These are phyloP conservation scores for Cinnamomum micranthum DNA, from an alignment of 164 flowering plant species.

Conservation along the genomic window DNA sequence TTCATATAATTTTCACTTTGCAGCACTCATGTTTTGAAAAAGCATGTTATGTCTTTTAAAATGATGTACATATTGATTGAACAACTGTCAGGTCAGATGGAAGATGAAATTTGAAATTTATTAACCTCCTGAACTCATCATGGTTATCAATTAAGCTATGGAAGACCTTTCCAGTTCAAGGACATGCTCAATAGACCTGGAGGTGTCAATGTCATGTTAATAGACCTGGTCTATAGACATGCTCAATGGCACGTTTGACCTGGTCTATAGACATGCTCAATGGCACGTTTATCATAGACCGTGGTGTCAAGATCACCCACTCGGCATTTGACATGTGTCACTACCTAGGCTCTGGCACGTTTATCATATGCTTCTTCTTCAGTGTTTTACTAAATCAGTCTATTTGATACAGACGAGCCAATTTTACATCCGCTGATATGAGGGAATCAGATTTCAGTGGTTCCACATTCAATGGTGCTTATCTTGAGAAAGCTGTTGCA, in stretches of 20 bases:
- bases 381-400: neutral
- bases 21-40: too few relatives aligned
- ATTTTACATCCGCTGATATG: conserved; percentile 97
- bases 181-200: neutral
- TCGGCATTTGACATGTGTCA: neutral
- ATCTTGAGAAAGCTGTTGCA: conserved; percentile 98
- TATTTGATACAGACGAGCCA: conserved; percentile 66
- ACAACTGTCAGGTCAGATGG: neutral
- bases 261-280: too few relatives aligned
- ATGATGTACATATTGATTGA: neutral
- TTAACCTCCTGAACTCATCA: neutral
- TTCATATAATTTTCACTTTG: too few relatives aligned
- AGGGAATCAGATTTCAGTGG: conserved; percentile 98
- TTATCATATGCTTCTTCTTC: neutral
- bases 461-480: conserved; percentile 96
- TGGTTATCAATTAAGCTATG: too few relatives aligned
- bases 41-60: neutral
- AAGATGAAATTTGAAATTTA: neutral
- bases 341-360: neutral
- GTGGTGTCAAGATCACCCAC: too few relatives aligned
- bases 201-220: neutral
- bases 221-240: too few relatives aligned
- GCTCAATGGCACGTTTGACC: too few relatives aligned
- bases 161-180: neutral
- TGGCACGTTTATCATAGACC: too few relatives aligned